Evolutionary conservation across 176 grass and related monocot genomes (phyloP).

Genomic region (Typha latifolia): DNA sequence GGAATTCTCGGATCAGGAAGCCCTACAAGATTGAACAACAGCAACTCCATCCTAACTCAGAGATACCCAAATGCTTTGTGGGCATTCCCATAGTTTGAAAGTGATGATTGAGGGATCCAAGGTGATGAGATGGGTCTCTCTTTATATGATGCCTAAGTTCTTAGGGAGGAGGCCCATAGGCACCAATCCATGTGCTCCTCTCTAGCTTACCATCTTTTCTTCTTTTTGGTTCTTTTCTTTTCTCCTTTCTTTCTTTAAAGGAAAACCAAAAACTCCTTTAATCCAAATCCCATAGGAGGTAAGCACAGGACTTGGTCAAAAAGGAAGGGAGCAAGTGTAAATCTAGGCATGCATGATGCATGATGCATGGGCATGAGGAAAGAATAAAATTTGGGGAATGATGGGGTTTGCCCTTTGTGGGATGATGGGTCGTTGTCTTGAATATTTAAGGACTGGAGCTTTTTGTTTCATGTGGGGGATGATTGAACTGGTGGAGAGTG

Average conservation of each 20-base stretch:
- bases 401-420: neutral
- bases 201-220: slow-evolving; percentile 22
- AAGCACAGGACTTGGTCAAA: slow-evolving; percentile 36
- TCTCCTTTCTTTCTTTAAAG: slow-evolving; percentile 25
- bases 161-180: slow-evolving; percentile 17
- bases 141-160: slow-evolving; percentile 18
- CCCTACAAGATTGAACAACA: neutral
- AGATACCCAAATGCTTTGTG: neutral
- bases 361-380: neutral
- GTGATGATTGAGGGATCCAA: slow-evolving; percentile 40
- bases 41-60: too few relatives aligned
- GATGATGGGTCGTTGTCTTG: neutral
- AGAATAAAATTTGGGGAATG: neutral
- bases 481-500: neutral
- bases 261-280: slow-evolving; percentile 6
- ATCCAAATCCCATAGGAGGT: slow-evolving; percentile 23
- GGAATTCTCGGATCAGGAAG: neutral
- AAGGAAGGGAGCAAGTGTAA: slow-evolving; percentile 4
- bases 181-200: slow-evolving; percentile 23
- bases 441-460: slow-evolving; percentile 26
- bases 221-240: slow-evolving; percentile 12
- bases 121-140: slow-evolving; percentile 27
- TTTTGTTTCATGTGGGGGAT: slow-evolving; percentile 43
- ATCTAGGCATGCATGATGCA: slow-evolving; percentile 14
- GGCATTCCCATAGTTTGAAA: neutral